Evolutionary conservation across 306 rosid genomes (phyloP).

Genomic region (Lablab purpureus): DNA sequence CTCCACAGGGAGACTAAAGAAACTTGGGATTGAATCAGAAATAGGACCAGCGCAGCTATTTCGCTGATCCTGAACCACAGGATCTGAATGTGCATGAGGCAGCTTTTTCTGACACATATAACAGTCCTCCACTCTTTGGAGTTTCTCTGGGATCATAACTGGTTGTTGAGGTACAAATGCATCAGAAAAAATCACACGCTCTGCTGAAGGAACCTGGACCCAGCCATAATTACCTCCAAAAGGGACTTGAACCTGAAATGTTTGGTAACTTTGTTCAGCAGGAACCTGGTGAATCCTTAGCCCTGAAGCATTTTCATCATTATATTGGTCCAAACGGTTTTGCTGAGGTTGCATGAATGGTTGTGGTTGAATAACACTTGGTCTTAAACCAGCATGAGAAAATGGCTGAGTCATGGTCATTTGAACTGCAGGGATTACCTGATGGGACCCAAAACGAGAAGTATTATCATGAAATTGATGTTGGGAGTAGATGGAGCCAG

Average conservation of each 20-base stretch:
- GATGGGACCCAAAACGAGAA: slow-evolving; percentile 54
- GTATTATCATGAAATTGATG: slow-evolving; percentile 57
- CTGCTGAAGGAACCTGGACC: slow-evolving; percentile 67
- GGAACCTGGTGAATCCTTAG: slow-evolving; percentile 72
- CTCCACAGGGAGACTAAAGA: slow-evolving; percentile 58
- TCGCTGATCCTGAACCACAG: slow-evolving; percentile 68
- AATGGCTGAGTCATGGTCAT: slow-evolving; percentile 67
- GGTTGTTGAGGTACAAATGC: slow-evolving; percentile 64
- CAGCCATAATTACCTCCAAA: slow-evolving; percentile 70
- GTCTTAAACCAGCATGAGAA: slow-evolving; percentile 62
- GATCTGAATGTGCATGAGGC: slow-evolving; percentile 92
- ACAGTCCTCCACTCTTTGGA: slow-evolving; percentile 68
- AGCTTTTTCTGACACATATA: slow-evolving; percentile 80
- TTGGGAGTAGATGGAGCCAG: slow-evolving; percentile 63
- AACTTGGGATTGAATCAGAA: slow-evolving; percentile 62
- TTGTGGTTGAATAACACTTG: slow-evolving; percentile 66
- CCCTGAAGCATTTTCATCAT: slow-evolving; percentile 62
- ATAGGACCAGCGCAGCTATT: slow-evolving; percentile 52
- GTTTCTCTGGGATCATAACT: slow-evolving; percentile 59
- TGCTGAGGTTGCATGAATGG: slow-evolving; percentile 68
- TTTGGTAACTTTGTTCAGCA: slow-evolving; percentile 72
- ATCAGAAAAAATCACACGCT: slow-evolving; percentile 61
- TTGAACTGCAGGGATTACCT: slow-evolving; percentile 66
- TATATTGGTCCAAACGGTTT: slow-evolving; percentile 60
- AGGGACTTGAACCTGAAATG: slow-evolving; percentile 71